Base-by-base conservation (phyloP, 441 rosid species). In the Erodium trifolium region DNA sequence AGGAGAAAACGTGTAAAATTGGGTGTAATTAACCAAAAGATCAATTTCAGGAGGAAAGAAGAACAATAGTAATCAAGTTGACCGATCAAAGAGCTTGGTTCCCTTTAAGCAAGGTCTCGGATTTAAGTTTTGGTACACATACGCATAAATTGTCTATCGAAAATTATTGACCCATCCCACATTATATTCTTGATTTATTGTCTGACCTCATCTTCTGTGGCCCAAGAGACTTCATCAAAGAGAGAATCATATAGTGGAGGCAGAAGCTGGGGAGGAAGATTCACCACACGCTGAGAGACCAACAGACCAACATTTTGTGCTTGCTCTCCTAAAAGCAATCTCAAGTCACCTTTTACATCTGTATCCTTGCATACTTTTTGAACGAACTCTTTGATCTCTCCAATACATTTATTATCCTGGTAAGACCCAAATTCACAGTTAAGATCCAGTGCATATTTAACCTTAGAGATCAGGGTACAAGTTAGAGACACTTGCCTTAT, bases 151-250 rank as follows among this genome's bases (percentile, higher is more conserved):
- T 4, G 45, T 0, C 9, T 1, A 39, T 39, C 6, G 9, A 39
- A 39, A 39, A 39, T 39, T 5, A 4, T 39, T 2, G 45, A 39
- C 45, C 45, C 8, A 39, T 39, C 45, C 37, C 66, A 64, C 19
- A 53, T 37, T 63, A 63, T 62, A 75, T 55, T 68, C 71, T 64
- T 19, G 70, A 49, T 11, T 49, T 49, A 49, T 49, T 14, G 16
- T 71, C 84, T 73, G 27, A 92, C 97, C 96, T 93, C 98, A 75
- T 91, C 98, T 83, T 93, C 93, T 0, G 79, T 85, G 37, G 97
- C 97, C 94, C 96, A 88, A 13, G 78, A 81, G 34, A 91, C 65
- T 83, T 93, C 98, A 75, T 91, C 93, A 66, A 91, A 93, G 55
- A 89, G 82, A 2, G 84, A 88, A 83, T 85, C 90, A 45, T 93